Conservation (phyloP, 768 basidiomycete genomes). For the Leccinum imitatum region DNA sequence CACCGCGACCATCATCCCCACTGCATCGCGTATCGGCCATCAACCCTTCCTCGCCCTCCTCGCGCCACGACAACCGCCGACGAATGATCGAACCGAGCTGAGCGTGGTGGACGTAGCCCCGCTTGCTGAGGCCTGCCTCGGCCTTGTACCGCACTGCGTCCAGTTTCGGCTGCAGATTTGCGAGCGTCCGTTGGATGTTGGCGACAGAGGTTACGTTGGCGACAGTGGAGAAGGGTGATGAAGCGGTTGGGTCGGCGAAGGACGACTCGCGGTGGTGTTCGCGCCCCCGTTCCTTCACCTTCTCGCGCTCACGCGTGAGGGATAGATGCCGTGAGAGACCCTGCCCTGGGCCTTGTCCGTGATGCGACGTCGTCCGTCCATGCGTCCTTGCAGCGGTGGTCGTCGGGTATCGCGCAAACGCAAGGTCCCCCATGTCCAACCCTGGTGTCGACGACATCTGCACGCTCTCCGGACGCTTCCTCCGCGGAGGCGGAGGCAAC, state of each 20-base stretch:
- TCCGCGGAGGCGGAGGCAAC: conserved; percentile 46
- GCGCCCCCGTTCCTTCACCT: neutral
- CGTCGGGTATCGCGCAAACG: conserved; percentile 13
- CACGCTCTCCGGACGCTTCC: conserved; percentile 63
- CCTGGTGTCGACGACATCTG: conserved; percentile 40
- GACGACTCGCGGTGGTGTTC: neutral
- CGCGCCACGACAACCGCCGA: conserved; percentile 22
- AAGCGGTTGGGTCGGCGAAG: neutral
- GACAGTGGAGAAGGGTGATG: neutral
- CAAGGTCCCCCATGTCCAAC: conserved; percentile 16
- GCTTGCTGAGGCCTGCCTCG: conserved; percentile 61
- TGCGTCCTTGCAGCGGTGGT: conserved; percentile 10
- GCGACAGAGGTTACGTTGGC: conserved; percentile 35
- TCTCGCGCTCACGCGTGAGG: conserved; percentile 29
- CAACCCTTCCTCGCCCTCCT: conserved; percentile 39
- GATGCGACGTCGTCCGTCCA: conserved; percentile 20
- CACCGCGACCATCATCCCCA: neutral
- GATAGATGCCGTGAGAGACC: conserved; percentile 41
- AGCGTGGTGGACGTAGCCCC: conserved; percentile 53
- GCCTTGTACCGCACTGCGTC: conserved; percentile 71
- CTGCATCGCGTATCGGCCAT: conserved; percentile 38
- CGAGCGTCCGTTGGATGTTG: conserved; percentile 45
- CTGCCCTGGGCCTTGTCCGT: neutral
- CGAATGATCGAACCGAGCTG: conserved; percentile 19
- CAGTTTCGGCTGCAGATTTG: conserved; percentile 45